Evolutionary conservation across 2,329 filamentous ascomycete genomes (phyloP).

Genomic region (Reticulascus tulasneorum): DNA sequence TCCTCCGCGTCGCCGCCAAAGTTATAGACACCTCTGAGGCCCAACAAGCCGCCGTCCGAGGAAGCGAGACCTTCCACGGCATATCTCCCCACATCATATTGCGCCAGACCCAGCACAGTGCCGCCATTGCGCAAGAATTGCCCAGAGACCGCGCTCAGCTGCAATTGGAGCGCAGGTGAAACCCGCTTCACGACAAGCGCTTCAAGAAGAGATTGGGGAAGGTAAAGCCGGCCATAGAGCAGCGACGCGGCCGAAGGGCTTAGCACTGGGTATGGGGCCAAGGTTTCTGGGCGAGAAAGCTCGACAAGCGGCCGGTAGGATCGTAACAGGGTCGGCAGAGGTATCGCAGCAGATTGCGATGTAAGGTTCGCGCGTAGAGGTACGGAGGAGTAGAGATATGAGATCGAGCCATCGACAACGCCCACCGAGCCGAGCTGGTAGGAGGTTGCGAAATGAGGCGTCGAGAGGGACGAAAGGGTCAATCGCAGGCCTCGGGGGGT

Average conservation of each 20-base stretch:
- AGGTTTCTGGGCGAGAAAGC: slow-evolving; percentile 33
- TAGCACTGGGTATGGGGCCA: slow-evolving; percentile 1
- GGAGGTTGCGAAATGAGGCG: slow-evolving; percentile 88
- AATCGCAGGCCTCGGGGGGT: slow-evolving; percentile 82
- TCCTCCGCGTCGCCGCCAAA: slow-evolving; percentile 69
- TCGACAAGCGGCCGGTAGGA: slow-evolving; percentile 79
- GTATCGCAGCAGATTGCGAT: slow-evolving; percentile 68
- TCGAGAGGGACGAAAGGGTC: slow-evolving; percentile 85
- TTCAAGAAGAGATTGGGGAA: slow-evolving; percentile 82
- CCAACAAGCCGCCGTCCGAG: slow-evolving; percentile 85
- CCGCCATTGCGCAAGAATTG: slow-evolving; percentile 69
- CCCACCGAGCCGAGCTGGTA: slow-evolving; percentile 89
- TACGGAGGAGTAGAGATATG: slow-evolving; percentile 90
- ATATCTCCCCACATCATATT: slow-evolving; percentile 84
- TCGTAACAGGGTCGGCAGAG: slow-evolving; percentile 71
- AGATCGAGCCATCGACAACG: slow-evolving; percentile 92
- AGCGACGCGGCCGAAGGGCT: slow-evolving; percentile 45
- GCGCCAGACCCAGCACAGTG: slow-evolving; percentile 67
- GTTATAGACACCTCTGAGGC: slow-evolving; percentile 87
- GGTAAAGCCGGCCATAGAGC: slow-evolving; percentile 74
- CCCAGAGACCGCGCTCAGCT: slow-evolving; percentile 74
- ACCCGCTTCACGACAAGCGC: slow-evolving; percentile 78
- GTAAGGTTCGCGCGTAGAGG: slow-evolving; percentile 64
- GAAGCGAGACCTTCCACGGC: slow-evolving; percentile 87
- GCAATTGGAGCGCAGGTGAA: slow-evolving; percentile 72